These are phyloP conservation scores for Blastomyces parvus DNA, from an alignment of 2,329 filamentous ascomycete species.

Conservation along the genomic window DNA sequence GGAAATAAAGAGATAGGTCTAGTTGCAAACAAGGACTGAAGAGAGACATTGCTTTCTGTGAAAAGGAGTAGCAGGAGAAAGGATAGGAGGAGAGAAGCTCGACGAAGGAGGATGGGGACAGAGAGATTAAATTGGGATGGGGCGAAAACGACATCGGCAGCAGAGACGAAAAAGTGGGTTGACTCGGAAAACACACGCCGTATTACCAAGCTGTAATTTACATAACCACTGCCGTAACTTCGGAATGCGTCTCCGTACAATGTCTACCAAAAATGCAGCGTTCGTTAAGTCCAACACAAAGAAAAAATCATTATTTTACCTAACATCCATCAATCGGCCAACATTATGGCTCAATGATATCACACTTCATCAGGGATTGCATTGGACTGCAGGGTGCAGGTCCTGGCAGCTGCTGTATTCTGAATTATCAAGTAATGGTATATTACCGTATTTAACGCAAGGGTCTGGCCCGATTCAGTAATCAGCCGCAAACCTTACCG, in stretches of 20 bases:
- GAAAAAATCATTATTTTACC: background rate
- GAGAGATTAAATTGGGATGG: background rate
- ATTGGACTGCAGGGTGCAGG: background rate
- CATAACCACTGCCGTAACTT: background rate
- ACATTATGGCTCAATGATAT: background rate
- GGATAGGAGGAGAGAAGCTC: background rate
- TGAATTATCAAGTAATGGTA: background rate
- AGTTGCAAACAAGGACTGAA: background rate
- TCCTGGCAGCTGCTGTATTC: background rate
- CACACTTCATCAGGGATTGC: background rate
- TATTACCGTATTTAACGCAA: background rate
- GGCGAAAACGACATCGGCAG: conserved; percentile 1
- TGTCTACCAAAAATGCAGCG: no score
- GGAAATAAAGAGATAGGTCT: background rate
- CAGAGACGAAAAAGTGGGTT: conserved; percentile 4
- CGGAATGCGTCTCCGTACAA: background rate
- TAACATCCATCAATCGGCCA: no score
- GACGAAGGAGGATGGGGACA: background rate
- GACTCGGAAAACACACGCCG: conserved; percentile 5
- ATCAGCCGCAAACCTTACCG: background rate
- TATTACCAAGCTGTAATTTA: background rate
- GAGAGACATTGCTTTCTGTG: background rate
- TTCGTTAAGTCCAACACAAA: no score
- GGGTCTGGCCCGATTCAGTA: background rate
- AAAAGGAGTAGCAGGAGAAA: background rate